Base-by-base conservation (phyloP, 1,284 basidiomycete species). In the Entoloma clypeatum region DNA sequence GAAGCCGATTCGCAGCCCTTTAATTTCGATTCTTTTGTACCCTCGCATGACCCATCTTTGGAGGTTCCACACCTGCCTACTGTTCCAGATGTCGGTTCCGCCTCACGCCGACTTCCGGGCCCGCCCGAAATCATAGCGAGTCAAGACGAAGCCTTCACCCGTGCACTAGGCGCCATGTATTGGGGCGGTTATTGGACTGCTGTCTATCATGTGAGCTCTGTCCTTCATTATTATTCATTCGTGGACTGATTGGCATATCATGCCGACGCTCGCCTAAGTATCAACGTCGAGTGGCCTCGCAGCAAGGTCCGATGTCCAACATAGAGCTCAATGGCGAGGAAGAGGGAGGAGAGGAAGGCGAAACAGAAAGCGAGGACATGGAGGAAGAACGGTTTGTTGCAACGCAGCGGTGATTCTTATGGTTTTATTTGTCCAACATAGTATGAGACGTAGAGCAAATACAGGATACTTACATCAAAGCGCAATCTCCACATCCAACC, bases 161-260 rank as follows among this genome's bases (percentile, higher is more conserved):
- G 79, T 40, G 86, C 86, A 2, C 52, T 86, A 53, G 72, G 71
- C 16, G 82, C 86, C 11, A 87, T 82, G 77, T 89, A 89, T 57
- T 88, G 86, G 86, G 70, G 72, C 23, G 86, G 86, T 11, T 89
- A 89, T 58, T 89, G 86, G 85, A 86, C 84, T 2, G 86, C 86
- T 2, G 71, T 86, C 36, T 88, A 88, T 56, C 80, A 88, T 59
- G 53, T 51, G 9, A 45, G 50, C 31, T 30, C 14, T n/a, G 16
- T 18, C 14, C 19, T 4, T 13, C 22, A 36, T 18, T 7, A 10
- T n/a, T 44, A n/a, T 13, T 7, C 23, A 28, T 25, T n/a, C 13
- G 25, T 8, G 5, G 7, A 24, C 27, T 24, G 10, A n/a, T 13
- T 17, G n/a, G 31, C 30, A 35, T n/a, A 23, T 17, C 41, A n/a